Evolutionary conservation across 257 asterid genomes (phyloP).

Genomic region (Nicotiana sylvestris): DNA sequence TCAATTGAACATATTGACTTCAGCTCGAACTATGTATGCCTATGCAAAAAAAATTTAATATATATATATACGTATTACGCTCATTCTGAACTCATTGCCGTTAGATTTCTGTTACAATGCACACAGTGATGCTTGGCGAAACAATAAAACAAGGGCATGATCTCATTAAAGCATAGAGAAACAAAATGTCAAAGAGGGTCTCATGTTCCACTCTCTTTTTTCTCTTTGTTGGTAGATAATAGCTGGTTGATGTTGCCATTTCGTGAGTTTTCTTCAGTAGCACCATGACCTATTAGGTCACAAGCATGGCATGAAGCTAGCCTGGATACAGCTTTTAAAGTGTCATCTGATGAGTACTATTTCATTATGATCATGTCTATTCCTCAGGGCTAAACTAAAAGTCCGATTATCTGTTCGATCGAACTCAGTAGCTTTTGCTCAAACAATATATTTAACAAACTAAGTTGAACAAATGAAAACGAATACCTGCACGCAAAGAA

Average conservation of each 20-base stretch:
- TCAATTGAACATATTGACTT: neutral
- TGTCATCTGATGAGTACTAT: neutral
- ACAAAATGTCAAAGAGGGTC: neutral
- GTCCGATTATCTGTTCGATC: too few species aligned
- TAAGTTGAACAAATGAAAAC: too few species aligned
- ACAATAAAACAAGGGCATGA: neutral
- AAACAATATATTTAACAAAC: too few species aligned
- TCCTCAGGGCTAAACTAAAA: too few species aligned
- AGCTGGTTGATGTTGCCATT: slow-evolving; percentile 17
- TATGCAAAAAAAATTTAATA: neutral
- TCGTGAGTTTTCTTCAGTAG: neutral
- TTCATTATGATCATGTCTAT: neutral
- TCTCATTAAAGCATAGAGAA: neutral
- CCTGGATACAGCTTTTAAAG: slow-evolving; percentile 10
- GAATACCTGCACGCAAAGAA: neutral
- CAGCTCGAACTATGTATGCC: neutral
- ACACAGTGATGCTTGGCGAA: neutral
- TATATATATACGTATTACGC: neutral
- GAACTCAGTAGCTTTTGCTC: too few species aligned
- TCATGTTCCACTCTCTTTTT: neutral
- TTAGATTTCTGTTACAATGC: neutral
- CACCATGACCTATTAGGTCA: slow-evolving; percentile 6
- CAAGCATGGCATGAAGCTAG: slow-evolving; percentile 10
- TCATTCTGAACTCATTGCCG: neutral
- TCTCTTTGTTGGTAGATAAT: neutral